A percentile compares a stretch with the other conserved stretches of the same genome.
Conservation (phyloP, 2,329 filamentous ascomycete species). For the Cryphonectria parasitica region DNA sequence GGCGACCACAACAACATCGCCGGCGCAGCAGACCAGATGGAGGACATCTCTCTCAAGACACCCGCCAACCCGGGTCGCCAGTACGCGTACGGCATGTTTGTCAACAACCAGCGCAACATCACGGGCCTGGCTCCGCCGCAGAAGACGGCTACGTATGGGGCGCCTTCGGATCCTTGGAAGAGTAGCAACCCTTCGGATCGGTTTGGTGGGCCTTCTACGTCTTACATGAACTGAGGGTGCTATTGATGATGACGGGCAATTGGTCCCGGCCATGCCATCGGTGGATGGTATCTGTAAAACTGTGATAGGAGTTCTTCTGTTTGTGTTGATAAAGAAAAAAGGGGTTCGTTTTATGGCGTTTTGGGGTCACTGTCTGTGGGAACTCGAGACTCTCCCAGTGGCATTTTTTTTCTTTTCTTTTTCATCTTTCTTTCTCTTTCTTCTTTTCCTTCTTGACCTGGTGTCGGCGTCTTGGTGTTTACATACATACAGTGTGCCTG, state of each 20-base stretch:
- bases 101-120: constrained; percentile 18
- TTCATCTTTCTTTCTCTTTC: neutral
- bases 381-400: neutral
- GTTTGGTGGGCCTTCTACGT: constrained; percentile 7
- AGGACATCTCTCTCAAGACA: constrained; percentile 15
- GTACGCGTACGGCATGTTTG: constrained; percentile 14
- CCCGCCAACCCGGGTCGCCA: constrained; percentile 2
- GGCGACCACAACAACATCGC: neutral
- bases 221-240: constrained; percentile 5
- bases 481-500: neutral
- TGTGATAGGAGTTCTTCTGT: neutral
- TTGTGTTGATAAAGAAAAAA: neutral
- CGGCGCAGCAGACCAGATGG: constrained; percentile 3
- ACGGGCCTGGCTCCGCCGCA: constrained; percentile 8
- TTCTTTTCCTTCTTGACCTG: neutral
- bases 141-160: constrained; percentile 5
- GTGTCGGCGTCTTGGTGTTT: constrained; percentile 8
- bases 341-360: neutral
- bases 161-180: constrained; percentile 5
- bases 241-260: no score
- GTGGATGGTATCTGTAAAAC: neutral
- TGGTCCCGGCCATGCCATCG: no score
- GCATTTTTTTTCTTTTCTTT: neutral
- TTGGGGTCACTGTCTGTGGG: neutral
- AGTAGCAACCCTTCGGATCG: constrained; percentile 1